phyloP scores from a whole-genome alignment of 192 early-diverging fungal genomes.

The Mortierella claussenii region DNA sequence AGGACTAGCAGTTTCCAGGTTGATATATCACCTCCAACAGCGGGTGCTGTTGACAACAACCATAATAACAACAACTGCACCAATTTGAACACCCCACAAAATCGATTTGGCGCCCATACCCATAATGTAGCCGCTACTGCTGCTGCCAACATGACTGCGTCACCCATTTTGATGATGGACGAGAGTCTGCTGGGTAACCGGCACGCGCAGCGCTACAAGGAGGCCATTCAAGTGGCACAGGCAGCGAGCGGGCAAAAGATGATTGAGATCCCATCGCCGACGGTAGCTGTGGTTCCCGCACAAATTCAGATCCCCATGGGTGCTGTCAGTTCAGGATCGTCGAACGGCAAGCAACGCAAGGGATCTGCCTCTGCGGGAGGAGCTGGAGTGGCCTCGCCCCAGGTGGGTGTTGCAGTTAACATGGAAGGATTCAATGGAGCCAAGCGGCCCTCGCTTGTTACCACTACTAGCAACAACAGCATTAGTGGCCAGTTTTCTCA shows the following conservation, averaged over 20 bases:
- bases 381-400: background rate
- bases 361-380: background rate
- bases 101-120: background rate
- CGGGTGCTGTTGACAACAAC: background rate
- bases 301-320: conserved; percentile 18
- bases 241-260: conserved; percentile 35
- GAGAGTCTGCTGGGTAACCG: conserved; percentile 20
- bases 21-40: background rate
- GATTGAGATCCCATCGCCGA: conserved; percentile 7
- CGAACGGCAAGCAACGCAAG: background rate
- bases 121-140: background rate
- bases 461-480: background rate
- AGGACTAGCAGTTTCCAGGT: background rate
- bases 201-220: conserved; percentile 31
- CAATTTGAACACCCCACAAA: background rate
- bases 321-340: background rate
- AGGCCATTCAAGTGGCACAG: conserved; percentile 29
- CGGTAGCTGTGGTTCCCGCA: background rate
- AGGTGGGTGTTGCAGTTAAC: background rate
- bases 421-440: background rate
- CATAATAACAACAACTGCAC: background rate
- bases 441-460: background rate
- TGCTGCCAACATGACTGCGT: background rate
- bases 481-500: background rate
- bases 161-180: conserved; percentile 30